Percentiles rank a stretch among this genome's conserved stretches.
Conservation (phyloP, 1,139 yeast species). For the Saccharomyces hybrid region DNA sequence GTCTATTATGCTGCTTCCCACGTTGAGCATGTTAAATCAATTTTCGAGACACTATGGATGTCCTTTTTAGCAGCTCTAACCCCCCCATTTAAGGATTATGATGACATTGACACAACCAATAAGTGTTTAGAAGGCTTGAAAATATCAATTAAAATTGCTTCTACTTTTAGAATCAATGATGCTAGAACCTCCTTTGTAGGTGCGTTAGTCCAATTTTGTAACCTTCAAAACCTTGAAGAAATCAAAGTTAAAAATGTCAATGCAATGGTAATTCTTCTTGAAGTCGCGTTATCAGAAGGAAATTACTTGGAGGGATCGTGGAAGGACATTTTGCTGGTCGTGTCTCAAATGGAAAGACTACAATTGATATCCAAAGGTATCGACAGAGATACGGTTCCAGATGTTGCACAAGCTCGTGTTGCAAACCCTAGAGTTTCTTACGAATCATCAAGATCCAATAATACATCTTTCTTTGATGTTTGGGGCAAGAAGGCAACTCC, state of each 20-base stretch:
- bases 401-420: conserved; percentile 64
- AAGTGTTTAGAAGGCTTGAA: conserved; percentile 79
- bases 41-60: conserved; percentile 96
- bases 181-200: conserved; percentile 87
- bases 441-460: conserved; percentile 43
- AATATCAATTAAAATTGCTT: conserved; percentile 72
- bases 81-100: conserved; percentile 85
- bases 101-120: conserved; percentile 66
- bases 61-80: conserved; percentile 90
- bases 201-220: conserved; percentile 82
- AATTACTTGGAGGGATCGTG: conserved; percentile 65
- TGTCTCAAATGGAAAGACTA: conserved; percentile 85
- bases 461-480: conserved; percentile 33
- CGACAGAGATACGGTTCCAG: conserved; percentile 80
- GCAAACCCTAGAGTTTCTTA: conserved; percentile 43
- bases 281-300: conserved; percentile 74
- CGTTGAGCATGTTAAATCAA: conserved; percentile 84
- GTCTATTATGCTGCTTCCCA: conserved; percentile 56
- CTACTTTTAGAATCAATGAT: conserved; percentile 74
- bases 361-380: conserved; percentile 86
- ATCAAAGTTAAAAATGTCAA: conserved; percentile 73
- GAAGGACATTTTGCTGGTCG: conserved; percentile 73
- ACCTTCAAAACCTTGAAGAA: conserved; percentile 70
- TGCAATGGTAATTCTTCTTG: conserved; percentile 69
- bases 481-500: conserved; percentile 42